Evolutionary conservation across 768 basidiomycete genomes (phyloP).

Genomic region (Pleurotus tuber-regium): DNA sequence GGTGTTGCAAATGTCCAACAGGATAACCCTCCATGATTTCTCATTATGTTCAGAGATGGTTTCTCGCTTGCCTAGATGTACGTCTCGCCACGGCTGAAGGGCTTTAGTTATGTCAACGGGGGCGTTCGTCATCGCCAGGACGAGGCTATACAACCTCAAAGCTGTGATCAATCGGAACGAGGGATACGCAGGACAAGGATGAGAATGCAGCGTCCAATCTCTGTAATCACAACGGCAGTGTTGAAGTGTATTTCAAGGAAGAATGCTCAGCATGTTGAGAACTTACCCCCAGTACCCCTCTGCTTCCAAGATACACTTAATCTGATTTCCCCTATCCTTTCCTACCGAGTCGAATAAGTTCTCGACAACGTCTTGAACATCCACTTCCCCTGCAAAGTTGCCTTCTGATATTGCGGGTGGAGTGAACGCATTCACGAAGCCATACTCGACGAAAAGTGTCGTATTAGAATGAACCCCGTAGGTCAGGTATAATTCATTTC

Average conservation of each 20-base stretch:
- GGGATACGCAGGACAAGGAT: slow-evolving; percentile 62
- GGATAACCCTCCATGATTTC: slow-evolving; percentile 39
- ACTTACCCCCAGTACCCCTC: slow-evolving; percentile 86
- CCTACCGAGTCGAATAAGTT: slow-evolving; percentile 44
- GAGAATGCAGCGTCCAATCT: slow-evolving; percentile 74
- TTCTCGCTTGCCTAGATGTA: slow-evolving; percentile 43
- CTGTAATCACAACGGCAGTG: slow-evolving; percentile 34
- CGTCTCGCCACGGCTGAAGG: slow-evolving; percentile 52
- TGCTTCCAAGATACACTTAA: slow-evolving; percentile 51
- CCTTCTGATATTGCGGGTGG: slow-evolving; percentile 24
- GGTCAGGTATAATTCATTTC: slow-evolving; percentile 70
- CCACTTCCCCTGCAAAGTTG: slow-evolving; percentile 50
- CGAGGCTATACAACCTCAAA: slow-evolving; percentile 61
- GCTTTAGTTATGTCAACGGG: slow-evolving; percentile 25
- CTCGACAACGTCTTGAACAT: slow-evolving; percentile 56
- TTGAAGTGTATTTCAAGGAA: neutral
- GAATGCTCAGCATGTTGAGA: neutral
- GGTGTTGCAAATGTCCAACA: slow-evolving; percentile 35
- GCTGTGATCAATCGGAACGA: slow-evolving; percentile 78
- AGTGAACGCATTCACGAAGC: slow-evolving; percentile 58
- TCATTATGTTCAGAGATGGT: slow-evolving; percentile 49
- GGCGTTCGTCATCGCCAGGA: slow-evolving; percentile 26
- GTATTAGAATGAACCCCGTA: slow-evolving; percentile 83
- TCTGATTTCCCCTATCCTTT: slow-evolving; percentile 33
- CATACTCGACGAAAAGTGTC: slow-evolving; percentile 85